Evolutionary conservation across 148 eudicot species (phyloP).

Genomic region (Talinum fruticosum): DNA sequence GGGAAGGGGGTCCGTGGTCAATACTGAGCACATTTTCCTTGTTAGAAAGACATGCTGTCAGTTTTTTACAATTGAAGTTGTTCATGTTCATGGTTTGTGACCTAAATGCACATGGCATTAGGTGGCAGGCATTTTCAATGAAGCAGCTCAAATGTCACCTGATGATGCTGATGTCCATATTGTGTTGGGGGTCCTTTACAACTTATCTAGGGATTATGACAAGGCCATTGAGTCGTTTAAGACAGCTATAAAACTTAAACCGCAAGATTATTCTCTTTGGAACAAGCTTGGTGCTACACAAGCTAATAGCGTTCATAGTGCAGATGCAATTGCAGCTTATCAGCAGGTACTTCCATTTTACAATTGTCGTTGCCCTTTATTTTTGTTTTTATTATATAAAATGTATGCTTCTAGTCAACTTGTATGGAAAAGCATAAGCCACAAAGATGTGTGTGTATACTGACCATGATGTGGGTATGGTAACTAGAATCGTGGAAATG

Average conservation of each 20-base stretch:
- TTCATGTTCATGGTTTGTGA: slow-evolving; percentile 19
- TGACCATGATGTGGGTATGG: not conserved
- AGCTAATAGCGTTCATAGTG: slow-evolving; percentile 94
- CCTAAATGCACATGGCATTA: slow-evolving; percentile 29
- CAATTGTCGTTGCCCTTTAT: not conserved
- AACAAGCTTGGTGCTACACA: slow-evolving; percentile 99
- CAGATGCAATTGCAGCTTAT: slow-evolving; percentile 89
- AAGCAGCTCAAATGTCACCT: slow-evolving; percentile 87
- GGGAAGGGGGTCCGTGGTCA: not conserved
- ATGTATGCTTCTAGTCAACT: no score
- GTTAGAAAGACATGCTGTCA: not conserved
- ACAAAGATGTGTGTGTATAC: no score
- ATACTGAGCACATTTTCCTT: not conserved
- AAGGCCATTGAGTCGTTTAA: slow-evolving; percentile 84
- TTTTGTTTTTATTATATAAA: not conserved
- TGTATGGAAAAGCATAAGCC: no score
- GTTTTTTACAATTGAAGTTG: not conserved
- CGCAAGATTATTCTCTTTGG: slow-evolving; percentile 96
- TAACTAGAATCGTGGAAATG: not conserved
- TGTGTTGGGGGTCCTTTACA: slow-evolving; percentile 87
- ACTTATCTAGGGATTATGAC: slow-evolving; percentile 92
- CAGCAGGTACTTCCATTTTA: slow-evolving; percentile 58
- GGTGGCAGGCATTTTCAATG: slow-evolving; percentile 74
- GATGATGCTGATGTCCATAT: slow-evolving; percentile 97
- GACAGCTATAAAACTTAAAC: slow-evolving; percentile 83